Conservation (phyloP, 129 eudicot genomes). For the Scalesia atractyloides region DNA sequence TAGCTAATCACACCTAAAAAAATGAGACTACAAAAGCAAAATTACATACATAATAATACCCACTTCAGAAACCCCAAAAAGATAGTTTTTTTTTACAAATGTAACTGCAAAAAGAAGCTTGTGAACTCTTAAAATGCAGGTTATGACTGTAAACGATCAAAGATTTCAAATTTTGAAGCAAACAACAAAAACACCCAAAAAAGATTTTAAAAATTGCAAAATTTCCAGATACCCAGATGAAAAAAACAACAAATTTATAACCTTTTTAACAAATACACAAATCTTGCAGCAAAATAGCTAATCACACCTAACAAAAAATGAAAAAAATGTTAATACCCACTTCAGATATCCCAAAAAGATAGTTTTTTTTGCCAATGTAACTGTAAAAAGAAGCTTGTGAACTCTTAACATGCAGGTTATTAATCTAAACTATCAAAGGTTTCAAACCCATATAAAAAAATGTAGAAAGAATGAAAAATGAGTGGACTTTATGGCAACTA, state of each 20-base stretch:
- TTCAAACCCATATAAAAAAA: background rate
- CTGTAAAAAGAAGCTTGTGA: conserved; percentile 4
- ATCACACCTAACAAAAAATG: background rate
- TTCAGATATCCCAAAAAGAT: background rate
- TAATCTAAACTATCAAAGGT: background rate
- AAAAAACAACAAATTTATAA: background rate
- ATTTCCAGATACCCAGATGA: no score
- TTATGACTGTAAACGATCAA: background rate
- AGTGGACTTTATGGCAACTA: background rate
- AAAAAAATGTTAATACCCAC: background rate
- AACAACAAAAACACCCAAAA: no score
- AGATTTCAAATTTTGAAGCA: background rate
- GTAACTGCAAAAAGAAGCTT: conserved; percentile 13
- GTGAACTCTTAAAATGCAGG: conserved; percentile 22
- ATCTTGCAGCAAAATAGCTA: background rate
- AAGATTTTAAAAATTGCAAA: no score
- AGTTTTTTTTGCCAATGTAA: background rate
- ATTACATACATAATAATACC: background rate
- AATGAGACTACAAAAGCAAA: background rate
- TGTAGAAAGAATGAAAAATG: background rate
- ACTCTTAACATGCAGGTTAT: conserved; percentile 18
- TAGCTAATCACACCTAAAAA: background rate
- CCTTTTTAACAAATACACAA: background rate
- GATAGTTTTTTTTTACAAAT: background rate
- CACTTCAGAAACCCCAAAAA: background rate